Evolutionary conservation across 164 flowering plant genomes (phyloP).

Genomic region (Berberis thunbergii): DNA sequence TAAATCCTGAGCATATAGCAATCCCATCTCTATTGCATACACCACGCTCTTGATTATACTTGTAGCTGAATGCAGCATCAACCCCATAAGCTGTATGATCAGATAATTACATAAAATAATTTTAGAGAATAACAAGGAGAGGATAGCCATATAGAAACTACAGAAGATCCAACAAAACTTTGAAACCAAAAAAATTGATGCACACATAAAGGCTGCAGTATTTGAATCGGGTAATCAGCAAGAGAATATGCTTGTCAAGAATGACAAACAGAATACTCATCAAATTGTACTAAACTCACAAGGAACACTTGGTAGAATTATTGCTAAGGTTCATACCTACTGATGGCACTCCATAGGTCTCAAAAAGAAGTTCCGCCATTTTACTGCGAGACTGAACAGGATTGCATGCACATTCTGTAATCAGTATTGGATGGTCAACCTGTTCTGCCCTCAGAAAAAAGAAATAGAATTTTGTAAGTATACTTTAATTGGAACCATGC

Average conservation of each 20-base stretch:
- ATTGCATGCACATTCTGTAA: conserved; percentile 94
- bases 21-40: conserved; percentile 76
- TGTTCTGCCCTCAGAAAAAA: conserved; percentile 55
- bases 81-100: conserved; percentile 78
- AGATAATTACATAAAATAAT: neutral
- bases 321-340: conserved; percentile 41
- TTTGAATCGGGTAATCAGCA: too few species aligned
- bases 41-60: conserved; percentile 73
- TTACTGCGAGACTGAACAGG: conserved; percentile 91
- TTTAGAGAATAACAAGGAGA: too few species aligned
- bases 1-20: conserved; percentile 76
- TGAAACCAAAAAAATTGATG: too few species aligned
- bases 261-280: too few species aligned
- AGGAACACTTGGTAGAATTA: neutral
- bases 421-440: conserved; percentile 91
- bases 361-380: conserved; percentile 98
- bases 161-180: too few species aligned
- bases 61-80: conserved; percentile 97
- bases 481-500: neutral
- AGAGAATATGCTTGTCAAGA: too few species aligned
- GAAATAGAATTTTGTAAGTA: neutral
- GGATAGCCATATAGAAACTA: too few species aligned
- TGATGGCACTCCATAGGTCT: conserved; percentile 94
- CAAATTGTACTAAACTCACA: neutral
- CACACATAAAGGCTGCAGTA: too few species aligned